Conservation (phyloP, 1,284 basidiomycete species). For the Sporisorium scitamineum region DNA sequence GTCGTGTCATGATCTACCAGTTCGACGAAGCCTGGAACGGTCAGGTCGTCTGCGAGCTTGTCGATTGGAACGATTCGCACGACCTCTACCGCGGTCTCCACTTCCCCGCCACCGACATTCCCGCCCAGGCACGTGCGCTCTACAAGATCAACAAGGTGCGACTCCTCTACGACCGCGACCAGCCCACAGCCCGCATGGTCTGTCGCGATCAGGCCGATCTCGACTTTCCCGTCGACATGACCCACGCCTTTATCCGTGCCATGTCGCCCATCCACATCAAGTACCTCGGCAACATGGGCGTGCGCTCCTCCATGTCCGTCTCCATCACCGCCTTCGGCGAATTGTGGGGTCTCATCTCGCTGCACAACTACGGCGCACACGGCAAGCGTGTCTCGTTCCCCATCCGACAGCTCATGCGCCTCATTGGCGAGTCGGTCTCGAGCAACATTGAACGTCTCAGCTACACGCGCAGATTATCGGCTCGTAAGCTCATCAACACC, state of each 20-base stretch:
- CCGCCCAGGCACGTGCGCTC: constrained; percentile 74
- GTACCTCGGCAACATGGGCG: constrained; percentile 72
- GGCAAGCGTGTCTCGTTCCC: constrained; percentile 88
- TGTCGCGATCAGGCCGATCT: constrained; percentile 78
- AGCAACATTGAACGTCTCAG: constrained; percentile 84
- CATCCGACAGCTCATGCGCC: constrained; percentile 77
- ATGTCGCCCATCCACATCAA: constrained; percentile 91
- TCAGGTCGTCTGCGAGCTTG: constrained; percentile 83
- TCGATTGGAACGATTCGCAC: constrained; percentile 83
- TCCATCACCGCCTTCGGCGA: constrained; percentile 86
- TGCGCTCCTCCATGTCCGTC: constrained; percentile 69
- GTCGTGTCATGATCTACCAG: constrained; percentile 86
- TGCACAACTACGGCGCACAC: constrained; percentile 82
- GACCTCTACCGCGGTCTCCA: constrained; percentile 82
- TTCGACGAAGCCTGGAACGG: constrained; percentile 77
- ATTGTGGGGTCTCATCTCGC: constrained; percentile 86
- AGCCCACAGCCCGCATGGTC: constrained; percentile 82
- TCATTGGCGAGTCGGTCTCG: constrained; percentile 85
- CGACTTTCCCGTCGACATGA: constrained; percentile 83
- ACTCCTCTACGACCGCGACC: constrained; percentile 82
- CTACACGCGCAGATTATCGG: constrained; percentile 82
- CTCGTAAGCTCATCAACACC: constrained; percentile 84
- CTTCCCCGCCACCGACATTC: constrained; percentile 76
- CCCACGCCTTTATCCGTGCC: constrained; percentile 84
- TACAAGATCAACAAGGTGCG: constrained; percentile 81